Evolutionary conservation across 345 rosid genomes (phyloP), one percentile per base, ranked within the genome.

Genomic region (Sonneratia caseolaris): DNA sequence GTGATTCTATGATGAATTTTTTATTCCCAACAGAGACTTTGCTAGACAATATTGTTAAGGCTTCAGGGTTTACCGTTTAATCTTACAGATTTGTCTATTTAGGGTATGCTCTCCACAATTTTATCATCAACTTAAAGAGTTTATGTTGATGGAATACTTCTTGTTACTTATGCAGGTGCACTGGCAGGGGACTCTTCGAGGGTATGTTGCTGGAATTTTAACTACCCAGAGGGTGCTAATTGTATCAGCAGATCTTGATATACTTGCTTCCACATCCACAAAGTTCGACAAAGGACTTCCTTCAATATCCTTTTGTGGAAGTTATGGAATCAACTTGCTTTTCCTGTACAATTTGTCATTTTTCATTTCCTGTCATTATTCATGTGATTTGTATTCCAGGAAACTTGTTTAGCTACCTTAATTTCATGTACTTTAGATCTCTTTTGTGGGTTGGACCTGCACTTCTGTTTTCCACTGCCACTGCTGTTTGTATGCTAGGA

Each of bases 401-500:
- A 43, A 67, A 67, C 18, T 40, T 68, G 70, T 68, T 67, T 68
- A 32, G 37, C 22, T 22, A 49, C 68, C 93, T 95, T 89, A 87
- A 89, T 91, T 68, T 70, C 45, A 75, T 40, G 49, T 79, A 90
- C 97, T 89, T 81, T 74, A 92, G 99, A 90, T 92, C 98, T 75
- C 88, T 92, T 77, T 80, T 95, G 74, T 95, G 99, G 99, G 83
- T 90, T 82, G 99, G 99, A 65, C 98, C 99, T 69, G 97, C 98
- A 64, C 91, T 95, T 83, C 87, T 92, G 64, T 95, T 90, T 84
- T 92, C 98, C 70, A 95, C 96, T 61, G 85, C 96, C 57, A 87
- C 98, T 76, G 83, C 91, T 70, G 78, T 92, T 70, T 81, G 97
- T 76, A 45, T 95, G 73, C 96, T 95, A 72, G 99, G 99, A 71